Base-by-base conservation (phyloP, 2,329 filamentous ascomycete species). In the Bimuria novae-zelandiae region DNA sequence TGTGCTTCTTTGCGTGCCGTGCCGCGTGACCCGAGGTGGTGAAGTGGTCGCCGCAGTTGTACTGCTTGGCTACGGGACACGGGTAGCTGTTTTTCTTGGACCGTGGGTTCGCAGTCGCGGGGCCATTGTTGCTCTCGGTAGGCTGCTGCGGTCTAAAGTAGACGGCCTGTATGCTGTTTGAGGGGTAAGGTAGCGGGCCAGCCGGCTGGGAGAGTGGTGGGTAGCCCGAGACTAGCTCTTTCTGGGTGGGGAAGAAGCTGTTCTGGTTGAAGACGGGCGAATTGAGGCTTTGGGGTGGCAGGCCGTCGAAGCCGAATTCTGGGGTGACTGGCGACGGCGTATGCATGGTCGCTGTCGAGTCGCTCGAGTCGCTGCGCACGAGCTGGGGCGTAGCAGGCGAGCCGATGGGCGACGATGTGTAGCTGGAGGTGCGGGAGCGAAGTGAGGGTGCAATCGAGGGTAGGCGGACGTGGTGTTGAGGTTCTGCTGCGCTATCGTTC, bases 11-110 rank as follows among this genome's bases (percentile, higher is more conserved):
- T 54, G 89, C 89, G 71, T 93, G 89, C 35, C 89, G 86, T 37
- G 89, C 90, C n/a, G 90, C 89, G 65, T 93, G 89, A 37, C 89
- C 89, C 0, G 89, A 92, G 2, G 89, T 93, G 53, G 89, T 92
- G 70, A 93, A 93, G 10, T 85, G 90, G 77, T 91, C 90, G 64
- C 83, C 84, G 76, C 89, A 93, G 35, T 84, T 83, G 62, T 85
- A 87, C 46, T 81, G 82, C 57, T 90, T 87, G 29, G 86, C 84
- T 68, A 87, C 88, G 21, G 88, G 86, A 71, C 89, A 92, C 1
- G 88, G 87, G 64, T 89, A 91, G 52, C 87, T 82, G 71, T 86
- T 83, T 87, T 91, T 72, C 79, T 80, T 80, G 21, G 75, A 68
- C 1, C 71, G 62, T 1, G 67, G 57, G 54, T 77, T 77, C 74